phyloP scores from a whole-genome alignment of 768 basidiomycete genomes.

The Austroboletus eburneus region DNA sequence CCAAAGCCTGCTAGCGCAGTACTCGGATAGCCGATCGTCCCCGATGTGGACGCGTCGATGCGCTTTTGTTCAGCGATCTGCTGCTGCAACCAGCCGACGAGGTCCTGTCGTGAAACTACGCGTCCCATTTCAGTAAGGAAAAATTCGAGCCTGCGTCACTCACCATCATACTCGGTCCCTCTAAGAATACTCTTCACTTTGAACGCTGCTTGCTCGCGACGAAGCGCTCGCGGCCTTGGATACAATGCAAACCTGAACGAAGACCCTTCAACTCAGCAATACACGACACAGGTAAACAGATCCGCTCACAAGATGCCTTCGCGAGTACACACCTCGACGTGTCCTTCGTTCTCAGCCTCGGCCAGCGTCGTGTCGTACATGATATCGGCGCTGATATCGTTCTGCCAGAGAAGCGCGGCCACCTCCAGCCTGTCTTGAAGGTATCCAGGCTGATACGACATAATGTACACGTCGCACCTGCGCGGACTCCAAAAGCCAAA shows the following conservation, averaged over 20 bases:
- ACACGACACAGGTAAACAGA: not conserved
- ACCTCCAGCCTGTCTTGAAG: slow-evolving; percentile 77
- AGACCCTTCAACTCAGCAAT: slow-evolving; percentile 35
- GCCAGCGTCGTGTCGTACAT: slow-evolving; percentile 78
- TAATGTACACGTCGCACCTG: slow-evolving; percentile 81
- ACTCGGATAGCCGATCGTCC: slow-evolving; percentile 45
- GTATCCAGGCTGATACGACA: slow-evolving; percentile 72
- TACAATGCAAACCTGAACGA: slow-evolving; percentile 50
- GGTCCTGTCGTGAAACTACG: slow-evolving; percentile 58
- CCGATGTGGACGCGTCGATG: slow-evolving; percentile 61
- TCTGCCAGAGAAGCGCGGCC: slow-evolving; percentile 70
- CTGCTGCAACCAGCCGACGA: slow-evolving; percentile 70
- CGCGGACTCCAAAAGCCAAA: slow-evolving; percentile 91
- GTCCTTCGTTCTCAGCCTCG: slow-evolving; percentile 59
- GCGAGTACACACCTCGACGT: slow-evolving; percentile 63
- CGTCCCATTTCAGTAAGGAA: no score
- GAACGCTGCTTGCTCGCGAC: slow-evolving; percentile 64
- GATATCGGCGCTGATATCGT: slow-evolving; percentile 80
- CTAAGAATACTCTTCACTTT: slow-evolving; percentile 81
- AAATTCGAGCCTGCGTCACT: slow-evolving; percentile 15
- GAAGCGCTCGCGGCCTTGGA: slow-evolving; percentile 49
- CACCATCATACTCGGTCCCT: slow-evolving; percentile 72
- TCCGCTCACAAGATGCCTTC: slow-evolving; percentile 77
- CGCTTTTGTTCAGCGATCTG: slow-evolving; percentile 79
- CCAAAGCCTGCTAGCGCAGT: slow-evolving; percentile 29